Conservation (phyloP, 106 monocot species). For the Dactylorhiza incarnata region DNA sequence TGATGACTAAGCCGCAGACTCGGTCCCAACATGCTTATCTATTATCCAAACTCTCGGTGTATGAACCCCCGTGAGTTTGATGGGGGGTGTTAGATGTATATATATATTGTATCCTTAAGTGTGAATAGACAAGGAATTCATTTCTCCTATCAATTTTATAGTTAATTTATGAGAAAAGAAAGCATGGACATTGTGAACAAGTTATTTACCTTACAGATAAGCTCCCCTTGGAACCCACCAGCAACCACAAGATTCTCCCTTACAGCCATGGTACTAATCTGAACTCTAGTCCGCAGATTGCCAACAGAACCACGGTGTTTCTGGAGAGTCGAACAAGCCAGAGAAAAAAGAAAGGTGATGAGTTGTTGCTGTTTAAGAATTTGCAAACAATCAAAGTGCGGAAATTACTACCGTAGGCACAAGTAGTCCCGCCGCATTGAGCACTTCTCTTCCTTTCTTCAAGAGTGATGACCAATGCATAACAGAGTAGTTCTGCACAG, state of each 20-base stretch:
- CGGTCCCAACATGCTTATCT: too few species aligned
- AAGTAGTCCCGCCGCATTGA: slow-evolving; percentile 66
- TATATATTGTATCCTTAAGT: too few species aligned
- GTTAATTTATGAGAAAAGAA: background rate
- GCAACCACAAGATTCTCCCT: slow-evolving; percentile 56
- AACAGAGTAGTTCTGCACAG: slow-evolving; percentile 58
- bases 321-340: slow-evolving; percentile 22
- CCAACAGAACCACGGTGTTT: slow-evolving; percentile 18
- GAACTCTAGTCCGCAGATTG: slow-evolving; percentile 57
- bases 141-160: too few species aligned
- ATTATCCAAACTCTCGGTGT: too few species aligned
- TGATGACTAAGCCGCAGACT: too few species aligned
- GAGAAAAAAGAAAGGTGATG: background rate
- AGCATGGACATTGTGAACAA: background rate
- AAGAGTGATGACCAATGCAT: slow-evolving; percentile 76
- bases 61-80: too few species aligned
- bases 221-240: slow-evolving; percentile 95
- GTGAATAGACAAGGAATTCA: too few species aligned
- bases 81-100: too few species aligned
- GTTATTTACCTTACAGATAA: slow-evolving; percentile 64
- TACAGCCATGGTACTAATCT: slow-evolving; percentile 69
- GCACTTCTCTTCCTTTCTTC: slow-evolving; percentile 45
- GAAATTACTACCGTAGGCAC: slow-evolving; percentile 31
- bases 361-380: background rate
- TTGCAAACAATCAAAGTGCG: background rate